Percentiles rank a stretch among this genome's conserved stretches.
Evolutionary conservation across 768 basidiomycete genomes (phyloP).

Genomic region (Leccinum disarticulatum): DNA sequence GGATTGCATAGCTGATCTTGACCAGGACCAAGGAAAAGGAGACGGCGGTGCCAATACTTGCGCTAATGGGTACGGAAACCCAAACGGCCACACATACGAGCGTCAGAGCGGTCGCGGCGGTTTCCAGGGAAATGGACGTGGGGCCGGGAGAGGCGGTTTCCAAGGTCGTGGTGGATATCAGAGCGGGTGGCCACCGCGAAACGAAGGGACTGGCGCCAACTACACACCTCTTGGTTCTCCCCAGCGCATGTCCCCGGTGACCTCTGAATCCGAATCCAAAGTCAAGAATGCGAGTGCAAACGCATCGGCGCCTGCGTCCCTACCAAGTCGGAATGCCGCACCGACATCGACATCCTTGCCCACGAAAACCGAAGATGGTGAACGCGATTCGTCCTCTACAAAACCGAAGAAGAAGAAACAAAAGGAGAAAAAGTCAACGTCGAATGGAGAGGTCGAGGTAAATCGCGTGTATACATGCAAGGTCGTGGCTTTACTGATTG

Average conservation of each 20-base stretch:
- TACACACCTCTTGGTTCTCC: constrained; percentile 69
- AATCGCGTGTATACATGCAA: constrained; percentile 4
- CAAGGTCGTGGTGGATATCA: constrained; percentile 28
- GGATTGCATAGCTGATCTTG: background rate
- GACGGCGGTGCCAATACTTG: background rate
- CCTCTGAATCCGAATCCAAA: constrained; percentile 12
- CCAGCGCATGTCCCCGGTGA: constrained; percentile 45
- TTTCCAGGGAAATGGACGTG: constrained; percentile 29
- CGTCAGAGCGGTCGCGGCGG: constrained; percentile 8
- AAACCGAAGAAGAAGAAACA: constrained; percentile 23
- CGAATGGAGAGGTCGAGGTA: constrained; percentile 11
- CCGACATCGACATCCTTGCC: background rate
- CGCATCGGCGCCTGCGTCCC: background rate
- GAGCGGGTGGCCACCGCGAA: constrained; percentile 23
- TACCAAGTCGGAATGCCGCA: background rate
- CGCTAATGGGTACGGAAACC: constrained; percentile 18
- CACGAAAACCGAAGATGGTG: constrained; percentile 4
- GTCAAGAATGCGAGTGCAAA: background rate
- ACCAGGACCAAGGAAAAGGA: constrained; percentile 1
- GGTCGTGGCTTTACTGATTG: constrained; percentile 8
- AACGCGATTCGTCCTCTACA: background rate
- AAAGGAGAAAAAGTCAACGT: constrained; percentile 19
- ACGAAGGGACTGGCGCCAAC: constrained; percentile 60
- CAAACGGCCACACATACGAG: constrained; percentile 13
- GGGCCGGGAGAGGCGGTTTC: constrained; percentile 36